These are phyloP conservation scores for Chlamydomonas sp. DNA, from an alignment of 139 green algal genomes.

Conservation along the genomic window DNA sequence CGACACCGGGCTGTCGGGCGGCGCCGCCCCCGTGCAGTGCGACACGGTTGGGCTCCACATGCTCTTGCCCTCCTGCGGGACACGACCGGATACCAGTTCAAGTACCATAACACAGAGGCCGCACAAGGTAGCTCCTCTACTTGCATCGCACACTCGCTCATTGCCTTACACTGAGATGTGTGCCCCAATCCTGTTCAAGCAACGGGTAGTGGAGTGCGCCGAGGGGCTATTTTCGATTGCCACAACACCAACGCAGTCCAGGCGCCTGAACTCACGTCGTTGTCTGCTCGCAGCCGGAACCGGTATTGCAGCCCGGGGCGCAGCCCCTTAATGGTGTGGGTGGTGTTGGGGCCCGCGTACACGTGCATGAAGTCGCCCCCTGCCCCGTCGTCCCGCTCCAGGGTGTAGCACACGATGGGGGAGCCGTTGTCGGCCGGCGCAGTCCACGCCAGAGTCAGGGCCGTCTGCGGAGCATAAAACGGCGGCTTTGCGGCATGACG, in stretches of 20 bases:
- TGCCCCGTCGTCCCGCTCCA: constrained; percentile 74
- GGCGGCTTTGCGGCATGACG: no score
- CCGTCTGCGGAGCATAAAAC: constrained; percentile 33
- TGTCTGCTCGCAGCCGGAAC: no score
- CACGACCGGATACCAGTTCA: not conserved
- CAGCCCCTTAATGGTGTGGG: constrained; percentile 29
- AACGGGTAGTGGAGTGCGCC: no score
- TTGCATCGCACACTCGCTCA: no score
- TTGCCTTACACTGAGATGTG: no score
- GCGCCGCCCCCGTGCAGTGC: constrained; percentile 40
- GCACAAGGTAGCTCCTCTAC: no score
- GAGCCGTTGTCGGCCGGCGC: constrained; percentile 63
- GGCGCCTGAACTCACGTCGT: no score
- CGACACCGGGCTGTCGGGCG: constrained; percentile 38
- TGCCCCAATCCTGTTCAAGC: no score
- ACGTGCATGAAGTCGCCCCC: constrained; percentile 54
- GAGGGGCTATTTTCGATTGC: no score
- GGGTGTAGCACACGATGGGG: constrained; percentile 62
- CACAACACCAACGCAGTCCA: no score
- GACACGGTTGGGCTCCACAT: constrained; percentile 39
- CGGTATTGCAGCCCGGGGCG: no score
- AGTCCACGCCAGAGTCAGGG: constrained; percentile 54
- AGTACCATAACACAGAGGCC: no score
- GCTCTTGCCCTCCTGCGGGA: constrained; percentile 59
- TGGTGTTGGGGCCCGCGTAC: constrained; percentile 46